Percentiles rank a stretch among this genome's conserved stretches.
phyloP scores from a whole-genome alignment of 2,329 filamentous ascomycete genomes.

The Fusarium bactridioides region DNA sequence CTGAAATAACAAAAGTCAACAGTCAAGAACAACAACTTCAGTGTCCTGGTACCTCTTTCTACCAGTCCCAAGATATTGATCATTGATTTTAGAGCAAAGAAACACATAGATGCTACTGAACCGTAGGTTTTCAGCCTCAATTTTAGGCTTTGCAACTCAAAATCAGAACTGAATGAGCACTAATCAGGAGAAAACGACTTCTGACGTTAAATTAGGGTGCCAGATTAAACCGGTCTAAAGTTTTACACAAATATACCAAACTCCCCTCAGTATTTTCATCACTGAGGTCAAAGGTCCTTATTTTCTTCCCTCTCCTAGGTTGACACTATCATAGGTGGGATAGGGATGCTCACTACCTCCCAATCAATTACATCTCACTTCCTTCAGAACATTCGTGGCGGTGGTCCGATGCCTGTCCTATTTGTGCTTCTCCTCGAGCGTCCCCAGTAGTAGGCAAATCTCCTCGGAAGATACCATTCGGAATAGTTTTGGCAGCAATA shows the following conservation, averaged over 20 bases:
- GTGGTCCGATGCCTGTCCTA: background rate
- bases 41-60: background rate
- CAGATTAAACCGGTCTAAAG: background rate
- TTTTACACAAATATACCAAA: background rate
- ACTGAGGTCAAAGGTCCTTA: background rate
- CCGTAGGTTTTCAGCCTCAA: too few relatives aligned
- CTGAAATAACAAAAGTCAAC: conserved; percentile 21
- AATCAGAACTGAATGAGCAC: background rate
- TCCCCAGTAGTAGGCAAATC: background rate
- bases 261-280: background rate
- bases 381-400: background rate
- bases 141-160: too few relatives aligned
- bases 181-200: background rate
- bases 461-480: background rate
- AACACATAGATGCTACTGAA: background rate
- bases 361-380: background rate
- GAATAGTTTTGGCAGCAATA: background rate
- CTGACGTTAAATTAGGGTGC: background rate
- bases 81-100: background rate
- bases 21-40: background rate
- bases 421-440: background rate
- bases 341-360: background rate
- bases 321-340: background rate
- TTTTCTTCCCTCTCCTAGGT: background rate
- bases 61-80: background rate